phyloP scores from a whole-genome alignment of 257 asterid genomes.

The Echium plantagineum region DNA sequence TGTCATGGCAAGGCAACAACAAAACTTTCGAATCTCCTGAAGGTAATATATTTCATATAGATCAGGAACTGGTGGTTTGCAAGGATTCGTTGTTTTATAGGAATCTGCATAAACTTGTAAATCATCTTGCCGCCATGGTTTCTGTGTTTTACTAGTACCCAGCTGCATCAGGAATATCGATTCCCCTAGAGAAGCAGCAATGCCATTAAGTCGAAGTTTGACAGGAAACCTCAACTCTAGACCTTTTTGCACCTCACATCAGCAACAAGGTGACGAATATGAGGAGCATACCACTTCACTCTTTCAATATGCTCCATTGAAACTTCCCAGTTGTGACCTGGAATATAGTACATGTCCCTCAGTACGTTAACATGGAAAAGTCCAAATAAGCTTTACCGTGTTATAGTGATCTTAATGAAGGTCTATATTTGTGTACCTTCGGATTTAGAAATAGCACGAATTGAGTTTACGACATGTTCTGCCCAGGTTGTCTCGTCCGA shows the following conservation, averaged over 20 bases:
- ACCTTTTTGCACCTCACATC: constrained; percentile 54
- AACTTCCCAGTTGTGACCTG: constrained; percentile 74
- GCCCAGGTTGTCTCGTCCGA: constrained; percentile 60
- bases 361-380: neutral
- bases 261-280: constrained; percentile 74
- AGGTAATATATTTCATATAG: too few species aligned
- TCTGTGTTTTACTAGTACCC: too few species aligned
- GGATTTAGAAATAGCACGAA: constrained; percentile 42
- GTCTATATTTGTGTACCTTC: constrained; percentile 37
- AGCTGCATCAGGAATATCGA: too few species aligned
- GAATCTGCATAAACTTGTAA: too few species aligned
- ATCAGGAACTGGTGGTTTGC: too few species aligned
- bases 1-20: too few species aligned
- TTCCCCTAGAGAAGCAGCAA: neutral
- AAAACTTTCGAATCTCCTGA: too few species aligned
- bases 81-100: too few species aligned
- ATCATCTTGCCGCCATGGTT: too few species aligned
- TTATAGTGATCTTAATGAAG: neutral
- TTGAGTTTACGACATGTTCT: constrained; percentile 36
- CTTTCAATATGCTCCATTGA: constrained; percentile 61
- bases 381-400: neutral
- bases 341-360: constrained; percentile 6
- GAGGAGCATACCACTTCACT: constrained; percentile 98
- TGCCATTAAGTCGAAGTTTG: neutral
- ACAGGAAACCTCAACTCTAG: neutral